Base-by-base conservation (phyloP, 805 yeast genomes). In the Ogataea nakhonphanomensis region DNA sequence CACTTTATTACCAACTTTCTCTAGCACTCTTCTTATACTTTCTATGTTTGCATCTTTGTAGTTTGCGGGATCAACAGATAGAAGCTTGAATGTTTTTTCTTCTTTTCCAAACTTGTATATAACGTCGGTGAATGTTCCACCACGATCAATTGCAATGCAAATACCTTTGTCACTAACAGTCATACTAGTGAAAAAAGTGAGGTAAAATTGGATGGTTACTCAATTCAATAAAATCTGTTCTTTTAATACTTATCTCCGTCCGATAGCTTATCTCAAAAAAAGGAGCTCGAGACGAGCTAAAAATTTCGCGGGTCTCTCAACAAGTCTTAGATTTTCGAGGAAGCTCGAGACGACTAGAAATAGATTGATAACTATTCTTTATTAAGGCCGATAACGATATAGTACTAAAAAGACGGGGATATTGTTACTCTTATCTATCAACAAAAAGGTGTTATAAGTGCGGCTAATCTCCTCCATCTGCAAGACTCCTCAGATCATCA, bases 61-160 rank as follows among this genome's bases (percentile, higher is more conserved):
- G 30, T 54, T 55, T 9, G 44, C 36, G 4, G 60, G 58, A 34
- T 55, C 60, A 4, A 47, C 60, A 1, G 57, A 52, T 11, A 55
- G 39, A 11, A 55, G 36, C 26, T 55, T 55, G 45, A 55, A 72
- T 38, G 60, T 58, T 17, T 24, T 22, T 15, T 37, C 41, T n/a
- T 31, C 32, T 7, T 25, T 21, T 2, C 36, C 41, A 7, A 13
- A 12, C 22, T 37, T 11, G 32, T 15, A 33, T 2, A 37, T 15
- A 24, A 31, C 30, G 14, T 37, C 41, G 22, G 41, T 37, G 12
- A 37, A 72, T 6, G 73, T 70, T 44, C 74, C 74, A 36, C 74
- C 74, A 21, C 57, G 41, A 28, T 53, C 57, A 21, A 46, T 46
- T 7, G 50, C 46, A 25, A 37, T 37, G 13, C 32, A 26, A 21